These are phyloP conservation scores for Didymellaceae sp. DNA, from an alignment of 2,329 filamentous ascomycete species.

Conservation along the genomic window DNA sequence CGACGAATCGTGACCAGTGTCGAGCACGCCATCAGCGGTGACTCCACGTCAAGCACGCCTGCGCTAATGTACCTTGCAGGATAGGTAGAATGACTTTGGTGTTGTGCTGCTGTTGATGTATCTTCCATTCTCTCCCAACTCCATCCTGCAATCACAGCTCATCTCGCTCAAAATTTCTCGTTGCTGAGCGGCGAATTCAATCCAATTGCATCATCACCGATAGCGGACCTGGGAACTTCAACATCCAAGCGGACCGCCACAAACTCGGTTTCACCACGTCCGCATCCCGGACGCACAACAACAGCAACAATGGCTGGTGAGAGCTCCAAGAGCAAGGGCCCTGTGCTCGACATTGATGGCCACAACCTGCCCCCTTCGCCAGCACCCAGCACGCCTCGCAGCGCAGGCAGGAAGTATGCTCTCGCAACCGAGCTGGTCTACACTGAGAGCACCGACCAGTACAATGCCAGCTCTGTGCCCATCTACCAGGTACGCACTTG, in stretches of 20 bases:
- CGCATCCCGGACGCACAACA: constrained; percentile 19
- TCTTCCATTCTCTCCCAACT: not conserved
- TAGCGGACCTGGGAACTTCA: constrained; percentile 4
- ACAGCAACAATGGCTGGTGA: constrained; percentile 39
- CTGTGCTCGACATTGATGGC: constrained; percentile 48
- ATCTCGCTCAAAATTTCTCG: not conserved
- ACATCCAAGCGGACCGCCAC: constrained; percentile 18
- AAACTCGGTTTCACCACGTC: constrained; percentile 22
- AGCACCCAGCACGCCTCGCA: constrained; percentile 86
- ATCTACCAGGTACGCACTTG: constrained; percentile 87
- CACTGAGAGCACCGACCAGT: constrained; percentile 95
- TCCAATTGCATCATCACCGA: constrained; percentile 13
- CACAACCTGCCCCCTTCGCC: constrained; percentile 67
- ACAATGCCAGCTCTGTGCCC: constrained; percentile 92
- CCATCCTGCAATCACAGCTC: not conserved
- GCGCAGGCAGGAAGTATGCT: constrained; percentile 80
- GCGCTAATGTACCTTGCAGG: constrained; percentile 34
- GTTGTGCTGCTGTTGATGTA: constrained; percentile 17
- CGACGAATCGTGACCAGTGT: constrained; percentile 28
- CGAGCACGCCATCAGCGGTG: constrained; percentile 30
- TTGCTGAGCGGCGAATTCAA: constrained; percentile 10
- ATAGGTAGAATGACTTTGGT: constrained; percentile 6
- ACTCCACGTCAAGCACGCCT: constrained; percentile 34
- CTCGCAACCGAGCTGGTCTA: constrained; percentile 96
- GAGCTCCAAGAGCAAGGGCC: constrained; percentile 43